Conservation (phyloP, 2,329 filamentous ascomycete species). For the Thermochaetoides dissita region DNA sequence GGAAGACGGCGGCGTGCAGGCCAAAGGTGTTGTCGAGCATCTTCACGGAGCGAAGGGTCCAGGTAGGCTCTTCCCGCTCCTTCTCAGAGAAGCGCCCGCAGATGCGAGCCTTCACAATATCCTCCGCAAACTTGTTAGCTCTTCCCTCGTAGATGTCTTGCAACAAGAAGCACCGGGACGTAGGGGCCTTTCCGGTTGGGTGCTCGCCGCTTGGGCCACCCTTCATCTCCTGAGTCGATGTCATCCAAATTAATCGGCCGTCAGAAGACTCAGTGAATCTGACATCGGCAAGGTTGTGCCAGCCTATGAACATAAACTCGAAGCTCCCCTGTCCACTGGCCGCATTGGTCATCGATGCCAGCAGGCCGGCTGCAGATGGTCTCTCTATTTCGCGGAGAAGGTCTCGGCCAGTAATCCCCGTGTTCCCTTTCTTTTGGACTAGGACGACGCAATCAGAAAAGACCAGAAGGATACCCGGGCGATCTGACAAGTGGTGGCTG, state of each 20-base stretch:
- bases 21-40: conserved; percentile 47
- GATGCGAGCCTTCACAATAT: conserved; percentile 71
- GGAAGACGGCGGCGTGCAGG: conserved; percentile 55
- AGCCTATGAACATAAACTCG: conserved; percentile 64
- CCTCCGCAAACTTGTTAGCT: conserved; percentile 64
- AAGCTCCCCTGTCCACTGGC: conserved; percentile 47
- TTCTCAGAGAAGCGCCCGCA: conserved; percentile 71
- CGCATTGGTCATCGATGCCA: conserved; percentile 50
- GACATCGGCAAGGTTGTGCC: conserved; percentile 53
- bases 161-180: conserved; percentile 56
- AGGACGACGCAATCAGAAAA: conserved; percentile 74
- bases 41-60: conserved; percentile 61
- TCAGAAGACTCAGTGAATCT: conserved; percentile 60
- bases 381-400: conserved; percentile 77
- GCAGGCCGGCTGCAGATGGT: conserved; percentile 49
- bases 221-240: conserved; percentile 47
- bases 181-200: conserved; percentile 35
- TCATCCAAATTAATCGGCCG: conserved; percentile 53
- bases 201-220: conserved; percentile 36
- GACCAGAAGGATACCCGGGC: conserved; percentile 60
- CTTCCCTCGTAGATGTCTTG: conserved; percentile 66
- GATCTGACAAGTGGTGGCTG: conserved; percentile 27
- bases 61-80: conserved; percentile 69
- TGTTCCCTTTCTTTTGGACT: conserved; percentile 53
- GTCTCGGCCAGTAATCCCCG: conserved; percentile 56